Conservation (phyloP, 225 moss, liverwort and hornwort genomes). For the Sphagnum contortum region DNA sequence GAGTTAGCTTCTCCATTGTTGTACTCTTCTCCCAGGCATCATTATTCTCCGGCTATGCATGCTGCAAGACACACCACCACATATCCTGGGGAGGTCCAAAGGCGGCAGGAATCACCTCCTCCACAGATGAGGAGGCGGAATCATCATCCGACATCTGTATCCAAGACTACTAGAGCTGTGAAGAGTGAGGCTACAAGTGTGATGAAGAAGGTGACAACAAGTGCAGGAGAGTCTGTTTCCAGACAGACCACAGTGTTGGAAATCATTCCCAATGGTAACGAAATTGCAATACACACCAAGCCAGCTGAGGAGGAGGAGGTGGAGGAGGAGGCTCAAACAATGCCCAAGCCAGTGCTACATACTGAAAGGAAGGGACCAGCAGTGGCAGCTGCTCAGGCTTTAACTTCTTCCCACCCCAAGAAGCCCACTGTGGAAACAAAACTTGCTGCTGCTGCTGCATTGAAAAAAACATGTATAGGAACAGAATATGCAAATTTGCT, state of each 20-base stretch:
- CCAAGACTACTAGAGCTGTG: conserved; percentile 1
- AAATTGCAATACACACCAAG: conserved; percentile 7
- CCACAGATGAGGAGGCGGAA: too few species aligned
- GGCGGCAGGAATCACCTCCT: too few species aligned
- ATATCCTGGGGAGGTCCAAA: too few species aligned
- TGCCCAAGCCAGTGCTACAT: not conserved
- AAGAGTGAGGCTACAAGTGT: not conserved
- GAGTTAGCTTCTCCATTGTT: too few species aligned
- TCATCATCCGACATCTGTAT: not conserved
- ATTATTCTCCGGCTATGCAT: too few species aligned
- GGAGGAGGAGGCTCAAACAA: too few species aligned
- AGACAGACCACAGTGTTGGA: conserved; percentile 6
- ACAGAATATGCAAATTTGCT: conserved; percentile 7
- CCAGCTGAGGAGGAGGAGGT: conserved; percentile 11
- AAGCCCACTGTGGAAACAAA: conserved; percentile 1
- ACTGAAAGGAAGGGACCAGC: not conserved
- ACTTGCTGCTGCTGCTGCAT: not conserved
- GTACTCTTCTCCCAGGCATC: too few species aligned
- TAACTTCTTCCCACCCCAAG: not conserved
- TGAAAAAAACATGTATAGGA: conserved; percentile 9
- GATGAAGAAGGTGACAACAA: not conserved
- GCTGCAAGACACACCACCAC: too few species aligned
- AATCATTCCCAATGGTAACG: conserved; percentile 10
- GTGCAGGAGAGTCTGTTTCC: not conserved
- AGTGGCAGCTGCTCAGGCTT: not conserved